phyloP scores from a whole-genome alignment of 805 yeast genomes.

The Kurtzmaniella cleridarum region DNA sequence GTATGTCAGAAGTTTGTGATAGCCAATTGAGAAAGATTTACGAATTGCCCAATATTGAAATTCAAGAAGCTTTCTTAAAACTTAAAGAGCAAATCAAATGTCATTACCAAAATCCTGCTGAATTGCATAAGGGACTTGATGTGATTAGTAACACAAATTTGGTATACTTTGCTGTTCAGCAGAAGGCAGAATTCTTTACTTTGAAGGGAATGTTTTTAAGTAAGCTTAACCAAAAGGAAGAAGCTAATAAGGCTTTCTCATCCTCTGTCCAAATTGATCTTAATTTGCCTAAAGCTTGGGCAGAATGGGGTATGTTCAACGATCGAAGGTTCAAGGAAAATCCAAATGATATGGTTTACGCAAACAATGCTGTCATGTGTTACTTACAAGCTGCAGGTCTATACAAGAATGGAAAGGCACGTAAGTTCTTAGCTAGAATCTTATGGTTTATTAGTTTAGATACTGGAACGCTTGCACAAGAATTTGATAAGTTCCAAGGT shows the following conservation, averaged over 20 bases:
- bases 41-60: constrained; percentile 94
- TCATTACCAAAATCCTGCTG: constrained; percentile 88
- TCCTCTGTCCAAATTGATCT: constrained; percentile 95
- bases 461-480: constrained; percentile 72
- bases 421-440: constrained; percentile 82
- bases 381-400: constrained; percentile 96
- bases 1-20: constrained; percentile 94
- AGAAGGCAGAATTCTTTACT: constrained; percentile 96
- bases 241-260: constrained; percentile 96
- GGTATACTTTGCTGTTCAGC: constrained; percentile 95
- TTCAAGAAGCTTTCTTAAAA: constrained; percentile 95
- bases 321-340: constrained; percentile 82
- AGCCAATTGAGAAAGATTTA: constrained; percentile 89
- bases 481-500: constrained; percentile 88
- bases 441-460: constrained; percentile 92
- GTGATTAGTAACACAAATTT: constrained; percentile 94
- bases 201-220: constrained; percentile 97
- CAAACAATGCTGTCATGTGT: constrained; percentile 92
- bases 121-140: constrained; percentile 90
- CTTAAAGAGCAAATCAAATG: constrained; percentile 96
- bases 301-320: constrained; percentile 97
- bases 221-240: constrained; percentile 83
- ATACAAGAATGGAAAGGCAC: constrained; percentile 86
- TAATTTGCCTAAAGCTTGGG: constrained; percentile 97
- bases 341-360: constrained; percentile 74